These are phyloP conservation scores for Podospora pseudocomata DNA, from an alignment of 495 filamentous ascomycete species.

Conservation along the genomic window DNA sequence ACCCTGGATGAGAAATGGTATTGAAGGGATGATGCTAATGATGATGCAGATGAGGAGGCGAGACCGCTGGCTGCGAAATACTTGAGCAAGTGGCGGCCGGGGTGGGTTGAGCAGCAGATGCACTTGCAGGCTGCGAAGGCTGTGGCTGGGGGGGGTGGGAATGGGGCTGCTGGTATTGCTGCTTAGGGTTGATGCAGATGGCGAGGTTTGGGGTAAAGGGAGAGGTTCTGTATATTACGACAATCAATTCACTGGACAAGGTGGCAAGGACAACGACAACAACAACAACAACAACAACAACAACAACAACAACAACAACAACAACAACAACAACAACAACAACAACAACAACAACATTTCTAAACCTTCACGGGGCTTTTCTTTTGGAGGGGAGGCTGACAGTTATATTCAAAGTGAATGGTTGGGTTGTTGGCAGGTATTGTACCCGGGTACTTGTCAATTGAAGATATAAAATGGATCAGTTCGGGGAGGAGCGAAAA, in stretches of 20 bases:
- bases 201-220: background rate
- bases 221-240: background rate
- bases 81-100: slow-evolving; percentile 51
- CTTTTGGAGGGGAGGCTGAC: background rate
- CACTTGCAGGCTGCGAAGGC: slow-evolving; percentile 9
- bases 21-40: slow-evolving; percentile 7
- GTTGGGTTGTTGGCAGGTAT: background rate
- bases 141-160: background rate
- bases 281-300: background rate
- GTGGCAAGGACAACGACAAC: background rate
- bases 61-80: slow-evolving; percentile 53
- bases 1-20: slow-evolving; percentile 10
- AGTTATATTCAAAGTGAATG: background rate
- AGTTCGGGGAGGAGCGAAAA: background rate
- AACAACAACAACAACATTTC: background rate
- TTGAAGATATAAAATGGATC: background rate
- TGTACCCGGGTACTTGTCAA: background rate
- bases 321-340: too few species aligned
- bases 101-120: slow-evolving; percentile 43
- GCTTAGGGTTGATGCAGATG: slow-evolving; percentile 1
- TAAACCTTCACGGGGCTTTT: background rate
- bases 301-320: background rate
- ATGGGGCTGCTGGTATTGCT: slow-evolving; percentile 7
- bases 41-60: slow-evolving; percentile 43
- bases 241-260: background rate